These are phyloP conservation scores for Hyphodiscus hymeniophilus DNA, from an alignment of 495 filamentous ascomycete genomes.

Conservation along the genomic window DNA sequence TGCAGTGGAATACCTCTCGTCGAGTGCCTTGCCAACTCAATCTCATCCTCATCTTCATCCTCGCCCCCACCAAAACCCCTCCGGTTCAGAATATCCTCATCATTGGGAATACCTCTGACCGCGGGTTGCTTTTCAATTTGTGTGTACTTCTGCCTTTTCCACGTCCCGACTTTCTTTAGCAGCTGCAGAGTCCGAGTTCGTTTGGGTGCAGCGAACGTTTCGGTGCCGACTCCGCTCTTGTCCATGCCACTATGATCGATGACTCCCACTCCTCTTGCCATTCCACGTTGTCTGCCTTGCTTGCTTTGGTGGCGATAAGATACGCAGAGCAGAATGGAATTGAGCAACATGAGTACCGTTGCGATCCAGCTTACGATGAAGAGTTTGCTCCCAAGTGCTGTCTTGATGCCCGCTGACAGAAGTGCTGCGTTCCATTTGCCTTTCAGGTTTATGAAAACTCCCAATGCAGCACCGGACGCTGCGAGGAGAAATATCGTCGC, in stretches of 20 bases:
- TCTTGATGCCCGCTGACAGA: slow-evolving; percentile 19
- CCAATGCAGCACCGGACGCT: slow-evolving; percentile 21
- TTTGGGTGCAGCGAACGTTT: background rate
- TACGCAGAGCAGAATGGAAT: slow-evolving; percentile 11
- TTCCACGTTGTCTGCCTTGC: slow-evolving; percentile 1
- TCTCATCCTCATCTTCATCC: slow-evolving; percentile 5
- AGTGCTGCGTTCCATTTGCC: slow-evolving; percentile 24
- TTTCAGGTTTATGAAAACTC: slow-evolving; percentile 23
- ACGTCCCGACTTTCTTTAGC: slow-evolving; percentile 1
- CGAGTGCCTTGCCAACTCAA: background rate
- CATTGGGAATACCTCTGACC: background rate
- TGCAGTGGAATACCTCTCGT: slow-evolving; percentile 2
- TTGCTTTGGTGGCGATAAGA: slow-evolving; percentile 1
- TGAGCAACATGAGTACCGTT: slow-evolving; percentile 15
- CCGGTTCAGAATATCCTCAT: background rate
- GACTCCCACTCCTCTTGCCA: background rate
- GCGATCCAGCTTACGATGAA: slow-evolving; percentile 25
- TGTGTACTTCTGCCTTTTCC: slow-evolving; percentile 27
- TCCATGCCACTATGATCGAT: slow-evolving; percentile 8
- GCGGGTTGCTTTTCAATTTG: slow-evolving; percentile 27
- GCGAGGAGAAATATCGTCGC: slow-evolving; percentile 25
- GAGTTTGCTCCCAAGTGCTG: slow-evolving; percentile 16
- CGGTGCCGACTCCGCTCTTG: slow-evolving; percentile 5
- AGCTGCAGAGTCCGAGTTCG: background rate
- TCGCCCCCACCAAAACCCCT: slow-evolving; percentile 5